Evolutionary conservation across 2,329 filamentous ascomycete genomes (phyloP).

Genomic region (Calonectria crousiana): DNA sequence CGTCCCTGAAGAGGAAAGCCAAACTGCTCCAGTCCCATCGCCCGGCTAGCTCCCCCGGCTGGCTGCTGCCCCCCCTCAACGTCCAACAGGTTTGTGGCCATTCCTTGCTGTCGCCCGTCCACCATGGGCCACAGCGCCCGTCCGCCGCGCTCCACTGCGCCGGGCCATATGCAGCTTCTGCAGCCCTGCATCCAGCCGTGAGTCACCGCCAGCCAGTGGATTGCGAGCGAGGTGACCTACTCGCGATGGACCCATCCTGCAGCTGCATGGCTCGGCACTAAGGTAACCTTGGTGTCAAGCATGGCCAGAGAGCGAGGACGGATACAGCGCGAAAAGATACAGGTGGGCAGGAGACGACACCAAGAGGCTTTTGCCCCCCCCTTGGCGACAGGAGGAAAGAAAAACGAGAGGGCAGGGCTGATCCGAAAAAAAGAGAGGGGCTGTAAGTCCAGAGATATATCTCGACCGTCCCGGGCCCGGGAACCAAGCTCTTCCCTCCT

Average conservation of each 20-base stretch:
- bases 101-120: conserved; percentile 1
- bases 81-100: not conserved
- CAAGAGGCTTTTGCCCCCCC: conserved; percentile 2
- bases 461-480: conserved; percentile 36
- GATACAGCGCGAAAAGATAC: not conserved
- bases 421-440: conserved; percentile 13
- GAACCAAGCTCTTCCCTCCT: conserved; percentile 23
- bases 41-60: conserved; percentile 7
- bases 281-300: conserved; percentile 23
- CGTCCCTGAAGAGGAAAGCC: conserved; percentile 6
- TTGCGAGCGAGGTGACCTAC: conserved; percentile 30
- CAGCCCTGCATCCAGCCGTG: conserved; percentile 29
- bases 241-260: conserved; percentile 42
- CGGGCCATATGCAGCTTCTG: conserved; percentile 28
- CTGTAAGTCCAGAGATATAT: conserved; percentile 41
- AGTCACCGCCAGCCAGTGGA: conserved; percentile 46
- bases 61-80: not conserved
- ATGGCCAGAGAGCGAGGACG: conserved; percentile 12
- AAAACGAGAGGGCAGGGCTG: conserved; percentile 21
- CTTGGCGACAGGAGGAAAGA: conserved; percentile 8
- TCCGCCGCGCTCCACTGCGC: conserved; percentile 16
- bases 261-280: conserved; percentile 32
- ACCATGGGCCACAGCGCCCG: conserved; percentile 5
- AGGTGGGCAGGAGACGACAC: conserved; percentile 19
- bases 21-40: conserved; percentile 2